A percentile compares a stretch with the other conserved stretches of the same genome.
These are phyloP conservation scores for Dendrobium nobile DNA, from an alignment of 106 monocot genomes.

Conservation along the genomic window DNA sequence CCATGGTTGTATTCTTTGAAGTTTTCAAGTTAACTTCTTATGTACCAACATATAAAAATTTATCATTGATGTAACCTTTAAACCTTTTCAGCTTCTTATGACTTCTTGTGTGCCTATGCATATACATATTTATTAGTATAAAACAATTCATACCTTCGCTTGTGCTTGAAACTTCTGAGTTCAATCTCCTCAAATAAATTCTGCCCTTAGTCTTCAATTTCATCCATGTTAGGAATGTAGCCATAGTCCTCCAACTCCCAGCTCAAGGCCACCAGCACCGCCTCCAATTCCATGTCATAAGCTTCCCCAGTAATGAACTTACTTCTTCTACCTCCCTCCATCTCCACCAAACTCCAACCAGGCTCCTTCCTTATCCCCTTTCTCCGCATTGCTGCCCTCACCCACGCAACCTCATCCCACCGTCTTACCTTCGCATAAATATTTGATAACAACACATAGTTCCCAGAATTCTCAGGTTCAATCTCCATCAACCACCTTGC, in stretches of 20 bases:
- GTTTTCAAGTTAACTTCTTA: too few relatives aligned
- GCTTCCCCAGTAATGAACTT: conserved; percentile 31
- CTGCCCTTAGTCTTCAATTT: conserved; percentile 2
- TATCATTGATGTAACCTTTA: too few relatives aligned
- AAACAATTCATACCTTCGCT: too few relatives aligned
- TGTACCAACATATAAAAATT: too few relatives aligned
- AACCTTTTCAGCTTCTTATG: too few relatives aligned
- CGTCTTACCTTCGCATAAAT: conserved; percentile 21
- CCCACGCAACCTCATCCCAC: conserved; percentile 28
- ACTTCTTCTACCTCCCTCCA: conserved; percentile 1
- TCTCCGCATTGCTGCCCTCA: conserved; percentile 27
- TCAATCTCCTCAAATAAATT: neutral
- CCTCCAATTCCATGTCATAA: conserved; percentile 10
- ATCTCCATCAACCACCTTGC: conserved; percentile 26
- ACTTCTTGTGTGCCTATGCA: too few relatives aligned
- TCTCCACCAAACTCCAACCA: conserved; percentile 33
- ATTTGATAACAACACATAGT: conserved; percentile 39
- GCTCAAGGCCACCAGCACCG: conserved; percentile 12
- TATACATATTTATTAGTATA: too few relatives aligned
- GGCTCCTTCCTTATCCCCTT: conserved; percentile 30
- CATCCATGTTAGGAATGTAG: conserved; percentile 5
- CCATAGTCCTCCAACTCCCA: conserved; percentile 28
- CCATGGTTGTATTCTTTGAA: too few relatives aligned
- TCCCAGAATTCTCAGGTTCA: conserved; percentile 29
- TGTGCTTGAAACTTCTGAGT: too few relatives aligned